phyloP scores from a whole-genome alignment of 192 early-diverging fungal species.

The Backusella circina region DNA sequence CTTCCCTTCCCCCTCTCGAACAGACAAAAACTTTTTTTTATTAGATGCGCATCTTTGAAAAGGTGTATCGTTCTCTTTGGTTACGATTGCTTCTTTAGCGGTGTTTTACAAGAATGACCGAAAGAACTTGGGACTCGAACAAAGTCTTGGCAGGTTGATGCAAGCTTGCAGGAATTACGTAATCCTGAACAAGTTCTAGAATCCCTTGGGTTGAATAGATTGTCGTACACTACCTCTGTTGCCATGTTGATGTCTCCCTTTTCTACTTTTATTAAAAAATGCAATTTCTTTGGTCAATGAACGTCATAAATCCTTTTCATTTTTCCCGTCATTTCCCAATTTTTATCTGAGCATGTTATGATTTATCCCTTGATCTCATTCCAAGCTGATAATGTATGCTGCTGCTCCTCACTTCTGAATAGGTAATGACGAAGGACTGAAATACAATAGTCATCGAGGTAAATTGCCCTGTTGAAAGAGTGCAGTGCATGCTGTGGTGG shows the following conservation, averaged over 20 bases:
- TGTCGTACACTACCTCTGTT: slow-evolving; percentile 94
- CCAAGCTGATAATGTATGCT: slow-evolving; percentile 96
- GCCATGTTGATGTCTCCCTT: slow-evolving; percentile 91
- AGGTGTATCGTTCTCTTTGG: slow-evolving; percentile 68
- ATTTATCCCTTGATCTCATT: slow-evolving; percentile 70
- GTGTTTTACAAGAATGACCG: slow-evolving; percentile 72
- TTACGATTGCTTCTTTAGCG: slow-evolving; percentile 74
- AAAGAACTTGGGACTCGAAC: slow-evolving; percentile 68
- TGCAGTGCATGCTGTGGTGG: slow-evolving; percentile 82
- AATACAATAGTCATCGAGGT: slow-evolving; percentile 90
- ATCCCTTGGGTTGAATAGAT: slow-evolving; percentile 97
- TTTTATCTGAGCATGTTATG: slow-evolving; percentile 67
- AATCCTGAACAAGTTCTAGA: slow-evolving; percentile 51
- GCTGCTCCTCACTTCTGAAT: slow-evolving; percentile 92
- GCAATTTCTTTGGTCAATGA: background rate
- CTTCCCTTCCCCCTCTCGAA: slow-evolving; percentile 51
- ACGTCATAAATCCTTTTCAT: too few species aligned
- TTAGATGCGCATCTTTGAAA: slow-evolving; percentile 89
- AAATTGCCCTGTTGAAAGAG: slow-evolving; percentile 83
- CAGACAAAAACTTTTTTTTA: slow-evolving; percentile 69
- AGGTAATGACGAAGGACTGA: slow-evolving; percentile 80
- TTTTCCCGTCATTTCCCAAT: background rate
- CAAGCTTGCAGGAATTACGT: slow-evolving; percentile 11
- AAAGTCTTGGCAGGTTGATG: slow-evolving; percentile 49
- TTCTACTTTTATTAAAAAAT: slow-evolving; percentile 67